Evolutionary conservation across 495 filamentous ascomycete genomes (phyloP).

Genomic region (Astrothelium subdiscretum): DNA sequence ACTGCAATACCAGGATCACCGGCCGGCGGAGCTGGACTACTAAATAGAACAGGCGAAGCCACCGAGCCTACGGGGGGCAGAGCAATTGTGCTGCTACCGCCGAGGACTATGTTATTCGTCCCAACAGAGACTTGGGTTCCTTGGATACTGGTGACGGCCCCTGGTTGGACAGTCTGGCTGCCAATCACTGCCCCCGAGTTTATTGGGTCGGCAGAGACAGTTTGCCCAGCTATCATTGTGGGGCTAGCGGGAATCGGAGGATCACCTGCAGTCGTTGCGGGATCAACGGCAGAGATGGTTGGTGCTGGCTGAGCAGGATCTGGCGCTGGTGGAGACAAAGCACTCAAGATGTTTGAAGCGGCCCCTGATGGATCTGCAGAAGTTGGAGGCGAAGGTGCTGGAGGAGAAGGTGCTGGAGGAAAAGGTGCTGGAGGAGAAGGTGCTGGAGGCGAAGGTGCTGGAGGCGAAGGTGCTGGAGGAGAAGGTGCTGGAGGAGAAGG

Average conservation of each 20-base stretch:
- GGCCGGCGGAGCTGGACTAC: not conserved
- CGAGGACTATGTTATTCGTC: not conserved
- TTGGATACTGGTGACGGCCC: not conserved
- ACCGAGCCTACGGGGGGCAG: not conserved
- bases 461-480: too few relatives aligned
- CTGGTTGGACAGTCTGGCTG: not conserved
- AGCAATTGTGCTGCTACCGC: not conserved
- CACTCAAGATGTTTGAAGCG: not conserved
- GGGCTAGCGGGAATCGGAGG: not conserved
- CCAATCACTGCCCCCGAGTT: not conserved
- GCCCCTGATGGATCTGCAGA: not conserved
- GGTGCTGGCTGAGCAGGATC: not conserved
- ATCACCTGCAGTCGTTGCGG: not conserved
- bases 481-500: too few relatives aligned
- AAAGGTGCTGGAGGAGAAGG: too few relatives aligned
- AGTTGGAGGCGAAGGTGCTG: not conserved
- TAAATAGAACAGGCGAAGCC: not conserved
- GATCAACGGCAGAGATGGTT: not conserved
- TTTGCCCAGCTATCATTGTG: not conserved
- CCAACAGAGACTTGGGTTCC: not conserved
- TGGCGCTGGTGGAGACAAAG: not conserved
- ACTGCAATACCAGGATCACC: not conserved
- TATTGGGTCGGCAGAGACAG: not conserved
- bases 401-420: too few relatives aligned
- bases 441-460: too few relatives aligned